A percentile compares a stretch with the other conserved stretches of the same genome.
phyloP scores from a whole-genome alignment of 768 basidiomycete genomes.

The Mycena floridula region DNA sequence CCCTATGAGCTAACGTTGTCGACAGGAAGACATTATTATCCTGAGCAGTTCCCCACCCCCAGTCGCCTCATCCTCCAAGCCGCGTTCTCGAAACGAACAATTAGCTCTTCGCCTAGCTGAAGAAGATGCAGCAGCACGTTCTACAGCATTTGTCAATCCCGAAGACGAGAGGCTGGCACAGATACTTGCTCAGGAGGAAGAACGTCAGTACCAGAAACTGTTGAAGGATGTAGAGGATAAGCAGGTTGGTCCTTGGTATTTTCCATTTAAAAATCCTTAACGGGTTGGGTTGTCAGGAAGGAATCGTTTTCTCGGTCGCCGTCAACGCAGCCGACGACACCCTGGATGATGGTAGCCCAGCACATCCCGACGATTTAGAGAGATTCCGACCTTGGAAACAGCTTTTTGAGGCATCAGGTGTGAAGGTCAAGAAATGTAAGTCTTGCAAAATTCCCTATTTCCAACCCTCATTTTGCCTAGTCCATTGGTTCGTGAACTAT shows the following conservation, averaged over 20 bases:
- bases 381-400: slow-evolving; percentile 5
- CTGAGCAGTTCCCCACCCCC: too few relatives aligned
- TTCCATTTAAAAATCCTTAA: not conserved
- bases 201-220: not conserved
- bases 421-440: slow-evolving; percentile 5
- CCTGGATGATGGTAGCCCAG: slow-evolving; percentile 6
- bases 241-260: not conserved
- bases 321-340: slow-evolving; percentile 3
- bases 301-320: slow-evolving; percentile 4
- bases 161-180: slow-evolving; percentile 3
- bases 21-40: too few relatives aligned
- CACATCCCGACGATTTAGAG: slow-evolving; percentile 3
- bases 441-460: too few relatives aligned
- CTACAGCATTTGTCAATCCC: too few relatives aligned
- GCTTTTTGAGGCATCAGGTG: not conserved
- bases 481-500: slow-evolving; percentile 13
- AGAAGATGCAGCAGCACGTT: too few relatives aligned
- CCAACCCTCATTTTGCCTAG: slow-evolving; percentile 4
- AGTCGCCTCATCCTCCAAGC: too few relatives aligned
- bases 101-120: too few relatives aligned
- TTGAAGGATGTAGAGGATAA: not conserved
- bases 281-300: slow-evolving; percentile 1
- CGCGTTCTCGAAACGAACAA: too few relatives aligned
- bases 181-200: slow-evolving; percentile 4
- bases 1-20: too few relatives aligned